Evolutionary conservation across 2,329 filamentous ascomycete species (phyloP).

Genomic region (Pseudogymnoascus sp.): DNA sequence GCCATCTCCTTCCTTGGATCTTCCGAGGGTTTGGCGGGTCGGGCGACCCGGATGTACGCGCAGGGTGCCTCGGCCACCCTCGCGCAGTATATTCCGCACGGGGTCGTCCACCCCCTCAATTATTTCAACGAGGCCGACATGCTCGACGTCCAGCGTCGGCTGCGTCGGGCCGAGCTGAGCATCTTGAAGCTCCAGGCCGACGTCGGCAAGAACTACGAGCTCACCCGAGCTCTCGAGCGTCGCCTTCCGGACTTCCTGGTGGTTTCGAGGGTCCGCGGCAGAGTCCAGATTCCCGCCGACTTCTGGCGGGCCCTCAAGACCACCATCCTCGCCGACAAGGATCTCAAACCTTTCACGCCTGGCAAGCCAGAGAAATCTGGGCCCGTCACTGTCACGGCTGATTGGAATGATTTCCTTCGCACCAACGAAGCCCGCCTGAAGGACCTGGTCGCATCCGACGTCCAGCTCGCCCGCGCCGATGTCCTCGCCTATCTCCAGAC

Average conservation of each 20-base stretch:
- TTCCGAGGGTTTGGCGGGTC: background rate
- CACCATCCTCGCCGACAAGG: slow-evolving; percentile 40
- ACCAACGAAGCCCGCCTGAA: slow-evolving; percentile 37
- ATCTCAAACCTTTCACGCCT: background rate
- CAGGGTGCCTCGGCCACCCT: slow-evolving; percentile 9
- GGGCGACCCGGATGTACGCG: slow-evolving; percentile 1
- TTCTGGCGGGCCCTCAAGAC: slow-evolving; percentile 58
- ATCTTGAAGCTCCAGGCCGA: slow-evolving; percentile 20
- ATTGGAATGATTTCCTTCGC: slow-evolving; percentile 35
- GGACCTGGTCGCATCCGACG: slow-evolving; percentile 33
- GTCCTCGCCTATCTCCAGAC: slow-evolving; percentile 7
- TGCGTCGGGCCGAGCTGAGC: slow-evolving; percentile 13
- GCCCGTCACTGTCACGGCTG: background rate
- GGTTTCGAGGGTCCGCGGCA: slow-evolving; percentile 44
- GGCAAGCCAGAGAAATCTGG: background rate
- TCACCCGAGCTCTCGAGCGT: slow-evolving; percentile 32
- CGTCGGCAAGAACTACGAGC: slow-evolving; percentile 26
- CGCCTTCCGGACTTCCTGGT: slow-evolving; percentile 49
- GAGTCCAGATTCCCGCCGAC: slow-evolving; percentile 45
- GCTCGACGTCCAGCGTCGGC: slow-evolving; percentile 18
- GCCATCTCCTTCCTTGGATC: background rate
- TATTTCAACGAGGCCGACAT: slow-evolving; percentile 18
- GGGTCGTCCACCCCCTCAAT: slow-evolving; percentile 17
- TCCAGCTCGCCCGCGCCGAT: slow-evolving; percentile 19
- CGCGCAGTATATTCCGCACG: slow-evolving; percentile 22